Conservation (phyloP, 805 yeast species). For the Teunomyces lycoperdinae region DNA sequence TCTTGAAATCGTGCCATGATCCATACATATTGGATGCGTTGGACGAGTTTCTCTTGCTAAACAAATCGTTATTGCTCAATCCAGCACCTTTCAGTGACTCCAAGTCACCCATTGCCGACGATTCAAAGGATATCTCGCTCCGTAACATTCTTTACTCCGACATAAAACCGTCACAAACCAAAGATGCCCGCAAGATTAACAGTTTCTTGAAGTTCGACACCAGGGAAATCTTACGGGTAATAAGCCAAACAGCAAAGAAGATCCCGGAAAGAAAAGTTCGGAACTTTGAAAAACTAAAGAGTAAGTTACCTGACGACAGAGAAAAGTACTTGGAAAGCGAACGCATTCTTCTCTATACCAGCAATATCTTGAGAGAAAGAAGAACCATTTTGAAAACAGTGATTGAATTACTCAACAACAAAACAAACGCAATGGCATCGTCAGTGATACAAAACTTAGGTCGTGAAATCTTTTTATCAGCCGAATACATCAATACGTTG, state of each 20-base stretch:
- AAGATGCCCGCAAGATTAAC: constrained; percentile 41
- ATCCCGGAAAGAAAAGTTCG: constrained; percentile 31
- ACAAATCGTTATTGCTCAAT: constrained; percentile 26
- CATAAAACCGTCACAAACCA: constrained; percentile 29
- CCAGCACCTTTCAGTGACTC: constrained; percentile 29
- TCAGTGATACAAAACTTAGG: constrained; percentile 35
- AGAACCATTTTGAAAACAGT: constrained; percentile 45
- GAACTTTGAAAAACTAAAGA: constrained; percentile 22
- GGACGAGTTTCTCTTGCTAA: constrained; percentile 38
- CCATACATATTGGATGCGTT: constrained; percentile 32
- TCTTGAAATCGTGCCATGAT: constrained; percentile 29
- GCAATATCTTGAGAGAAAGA: constrained; percentile 50
- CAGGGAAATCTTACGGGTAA: constrained; percentile 49
- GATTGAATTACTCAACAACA: constrained; percentile 23
- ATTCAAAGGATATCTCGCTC: constrained; percentile 31
- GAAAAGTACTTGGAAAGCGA: constrained; percentile 27
- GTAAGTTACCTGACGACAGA: constrained; percentile 36
- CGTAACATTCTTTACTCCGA: constrained; percentile 40
- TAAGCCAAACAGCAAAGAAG: constrained; percentile 37
- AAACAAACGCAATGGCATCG: constrained; percentile 18
- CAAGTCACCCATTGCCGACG: not conserved
- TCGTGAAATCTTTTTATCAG: constrained; percentile 34
- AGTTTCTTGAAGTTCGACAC: constrained; percentile 36
- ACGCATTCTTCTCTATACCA: constrained; percentile 32
- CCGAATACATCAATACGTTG: constrained; percentile 20